phyloP scores from a whole-genome alignment of 2,329 filamentous ascomycete species.

The Botrytis galanthina region DNA sequence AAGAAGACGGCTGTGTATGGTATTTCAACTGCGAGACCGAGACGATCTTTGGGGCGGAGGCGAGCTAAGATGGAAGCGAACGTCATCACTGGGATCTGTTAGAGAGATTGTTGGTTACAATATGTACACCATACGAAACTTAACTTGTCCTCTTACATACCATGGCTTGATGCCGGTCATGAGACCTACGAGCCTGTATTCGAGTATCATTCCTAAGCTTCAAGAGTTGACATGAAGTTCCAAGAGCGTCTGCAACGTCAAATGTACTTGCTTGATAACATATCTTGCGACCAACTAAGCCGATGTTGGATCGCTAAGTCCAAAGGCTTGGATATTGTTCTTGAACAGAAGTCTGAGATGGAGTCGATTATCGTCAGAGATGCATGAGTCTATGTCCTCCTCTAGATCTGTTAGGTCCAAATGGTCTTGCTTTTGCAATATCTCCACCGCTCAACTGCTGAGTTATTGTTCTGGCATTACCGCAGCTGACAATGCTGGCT shows the following conservation, averaged over 20 bases:
- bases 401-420: not conserved
- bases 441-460: not conserved
- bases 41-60: not conserved
- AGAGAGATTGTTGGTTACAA: not conserved
- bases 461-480: not conserved
- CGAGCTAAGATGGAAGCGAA: not conserved
- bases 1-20: slow-evolving; percentile 29
- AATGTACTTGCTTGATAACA: not conserved
- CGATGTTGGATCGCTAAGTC: not conserved
- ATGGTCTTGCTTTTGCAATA: not conserved
- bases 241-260: no score
- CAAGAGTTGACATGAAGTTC: no score
- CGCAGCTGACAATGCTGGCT: not conserved
- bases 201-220: not conserved
- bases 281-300: not conserved
- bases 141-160: not conserved
- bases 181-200: not conserved
- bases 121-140: not conserved
- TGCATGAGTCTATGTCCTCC: not conserved
- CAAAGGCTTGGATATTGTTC: not conserved
- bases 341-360: not conserved
- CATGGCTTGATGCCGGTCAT: not conserved
- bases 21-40: slow-evolving; percentile 27
- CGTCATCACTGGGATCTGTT: not conserved
- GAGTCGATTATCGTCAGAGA: not conserved